Evolutionary conservation across 2,329 filamentous ascomycete species (phyloP), one percentile per base, ranked within the genome.

Genomic region (Sclerotinia trifoliorum): DNA sequence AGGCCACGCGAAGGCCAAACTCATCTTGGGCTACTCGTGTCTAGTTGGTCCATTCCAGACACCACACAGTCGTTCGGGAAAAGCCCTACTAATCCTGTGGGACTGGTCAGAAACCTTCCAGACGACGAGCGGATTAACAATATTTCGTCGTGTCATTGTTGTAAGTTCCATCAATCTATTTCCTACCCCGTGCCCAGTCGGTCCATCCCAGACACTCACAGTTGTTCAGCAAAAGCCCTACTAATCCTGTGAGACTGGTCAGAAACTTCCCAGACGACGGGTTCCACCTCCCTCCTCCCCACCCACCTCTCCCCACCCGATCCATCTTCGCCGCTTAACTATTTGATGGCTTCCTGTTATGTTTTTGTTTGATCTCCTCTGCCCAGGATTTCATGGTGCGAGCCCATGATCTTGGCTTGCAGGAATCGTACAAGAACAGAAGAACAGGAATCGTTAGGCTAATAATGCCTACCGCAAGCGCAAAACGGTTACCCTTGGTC

Each of bases 1-100:
- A 54, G 52, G 26, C 52, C 52, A 54, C 17, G 52, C 26, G 52
- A 54, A 54, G 26, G 52, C 52, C 26, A 32, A 54, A 54, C 52
- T 54, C 52, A 21, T 54, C 52, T 54, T 54, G 52, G 52, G 52
- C 52, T 54, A 54, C 26, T 54, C 17, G 52, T 54, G 52, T 26
- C 26, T 8, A 26, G 52, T 54, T 10, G 17, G 52, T 54, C 51
- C 52, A 54, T 29, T 26, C 26, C 52, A 54, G 26, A 54, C 52
- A 54, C 52, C 26, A n/a, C 52, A 54, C 26, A 54, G 52, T 17
- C 17, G 52, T 21, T 54, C 26, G 52, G 52, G 17, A 54, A 29
- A 54, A 54, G 19, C 17, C 26, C 26, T 54, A 32, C 52, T 54
- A 54, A 54, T 21, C 26, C 51, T 54, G 24, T 2, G 51, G 26